phyloP scores from a whole-genome alignment of 306 rosid genomes.

The Dryas octopetala region DNA sequence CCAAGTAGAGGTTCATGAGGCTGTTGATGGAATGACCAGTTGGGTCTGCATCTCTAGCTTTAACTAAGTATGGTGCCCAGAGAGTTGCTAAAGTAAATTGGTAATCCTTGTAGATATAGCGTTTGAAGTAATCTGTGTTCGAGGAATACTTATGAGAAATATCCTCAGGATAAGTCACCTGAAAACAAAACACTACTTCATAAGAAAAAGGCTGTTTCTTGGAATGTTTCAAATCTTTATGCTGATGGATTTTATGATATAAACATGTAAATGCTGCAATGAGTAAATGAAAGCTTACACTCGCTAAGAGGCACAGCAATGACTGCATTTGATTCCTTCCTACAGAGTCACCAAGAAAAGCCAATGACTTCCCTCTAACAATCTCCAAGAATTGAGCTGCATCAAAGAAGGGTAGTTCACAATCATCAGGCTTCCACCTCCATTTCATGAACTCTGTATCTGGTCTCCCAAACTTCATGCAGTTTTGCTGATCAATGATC shows the following conservation, averaged over 20 bases:
- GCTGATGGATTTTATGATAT: too few species aligned
- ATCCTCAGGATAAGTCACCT: slow-evolving; percentile 72
- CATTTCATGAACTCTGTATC: slow-evolving; percentile 64
- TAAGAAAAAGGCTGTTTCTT: not conserved
- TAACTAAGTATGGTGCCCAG: slow-evolving; percentile 82
- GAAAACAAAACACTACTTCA: slow-evolving; percentile 12
- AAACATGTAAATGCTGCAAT: not conserved
- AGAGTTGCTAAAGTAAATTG: slow-evolving; percentile 63
- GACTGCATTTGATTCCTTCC: slow-evolving; percentile 86
- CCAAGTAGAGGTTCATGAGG: slow-evolving; percentile 63
- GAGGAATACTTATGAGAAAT: slow-evolving; percentile 38
- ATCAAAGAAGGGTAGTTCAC: slow-evolving; percentile 70
- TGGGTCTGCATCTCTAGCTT: slow-evolving; percentile 42
- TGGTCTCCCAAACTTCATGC: slow-evolving; percentile 78
- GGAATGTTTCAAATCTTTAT: not conserved
- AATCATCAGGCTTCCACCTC: slow-evolving; percentile 89
- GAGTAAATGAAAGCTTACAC: slow-evolving; percentile 27
- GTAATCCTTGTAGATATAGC: slow-evolving; percentile 56
- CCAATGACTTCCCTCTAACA: slow-evolving; percentile 68
- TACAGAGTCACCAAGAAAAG: slow-evolving; percentile 87
- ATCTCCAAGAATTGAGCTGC: slow-evolving; percentile 68
- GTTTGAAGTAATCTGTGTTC: slow-evolving; percentile 44
- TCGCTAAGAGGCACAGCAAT: slow-evolving; percentile 66
- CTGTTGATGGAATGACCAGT: slow-evolving; percentile 42
- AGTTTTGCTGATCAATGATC: slow-evolving; percentile 71